These are phyloP conservation scores for Adansonia madagascariensis DNA, from an alignment of 441 rosid genomes.

Conservation along the genomic window DNA sequence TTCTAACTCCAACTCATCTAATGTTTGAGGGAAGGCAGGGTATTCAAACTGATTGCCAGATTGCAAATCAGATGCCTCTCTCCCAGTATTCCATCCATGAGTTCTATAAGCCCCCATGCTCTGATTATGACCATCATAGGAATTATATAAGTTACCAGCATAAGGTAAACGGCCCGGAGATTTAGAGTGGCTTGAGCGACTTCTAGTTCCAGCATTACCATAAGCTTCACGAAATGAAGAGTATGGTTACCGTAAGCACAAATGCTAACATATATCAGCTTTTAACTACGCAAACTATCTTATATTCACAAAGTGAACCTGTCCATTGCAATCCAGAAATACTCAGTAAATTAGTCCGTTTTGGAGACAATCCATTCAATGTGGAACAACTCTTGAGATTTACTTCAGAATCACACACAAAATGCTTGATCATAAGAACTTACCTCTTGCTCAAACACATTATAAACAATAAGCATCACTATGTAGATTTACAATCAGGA, in stretches of 20 bases:
- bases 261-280: conserved; percentile 60
- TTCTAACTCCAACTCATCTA: conserved; percentile 83
- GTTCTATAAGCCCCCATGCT: conserved; percentile 65
- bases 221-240: conserved; percentile 96
- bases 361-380: conserved; percentile 48
- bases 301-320: conserved; percentile 53
- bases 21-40: conserved; percentile 61
- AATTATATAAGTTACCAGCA: conserved; percentile 68
- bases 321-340: conserved; percentile 51
- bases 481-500: conserved; percentile 36
- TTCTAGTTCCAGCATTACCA: conserved; percentile 90
- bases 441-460: conserved; percentile 87
- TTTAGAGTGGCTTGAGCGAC: conserved; percentile 84
- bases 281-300: conserved; percentile 51
- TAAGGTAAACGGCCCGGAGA: conserved; percentile 75
- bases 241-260: conserved; percentile 56
- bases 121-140: conserved; percentile 70
- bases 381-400: conserved; percentile 50
- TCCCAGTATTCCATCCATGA: conserved; percentile 76
- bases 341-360: conserved; percentile 53
- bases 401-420: conserved; percentile 64
- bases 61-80: conserved; percentile 64
- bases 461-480: conserved; percentile 44
- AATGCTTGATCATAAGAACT: conserved; percentile 79
- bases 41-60: conserved; percentile 66